Base-by-base conservation (phyloP, 306 rosid species). In the Cucurbita moschata region DNA sequence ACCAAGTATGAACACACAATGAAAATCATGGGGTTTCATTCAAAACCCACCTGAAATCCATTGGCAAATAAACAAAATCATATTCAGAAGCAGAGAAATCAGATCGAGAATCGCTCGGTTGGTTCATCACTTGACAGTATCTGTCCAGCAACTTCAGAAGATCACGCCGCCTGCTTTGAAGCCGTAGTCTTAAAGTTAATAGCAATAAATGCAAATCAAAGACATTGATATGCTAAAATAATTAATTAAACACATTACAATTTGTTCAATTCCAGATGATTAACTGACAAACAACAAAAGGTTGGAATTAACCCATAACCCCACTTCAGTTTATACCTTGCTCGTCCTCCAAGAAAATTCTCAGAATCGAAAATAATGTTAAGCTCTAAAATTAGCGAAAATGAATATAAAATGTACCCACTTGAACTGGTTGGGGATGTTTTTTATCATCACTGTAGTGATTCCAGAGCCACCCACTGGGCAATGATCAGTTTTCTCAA, bases 401-500 rank as follows among this genome's bases (percentile, higher is more conserved):
- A 71, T 21, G 4, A 26, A 23, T 21, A 35, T 8, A 30, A 51
- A 9, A 56, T 1, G 3, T 8, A 8, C 54, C 4, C 14, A 83
- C 86, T 56, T 62, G 39, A 79, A 57, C 26, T 79, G 83, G 30
- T 80, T 77, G 0, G 86, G 86, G 4, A 83, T 77, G 57, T 80
- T 74, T 63, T 69, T 83, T 0, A 83, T 64, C 86, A 83, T 83
- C 10, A 80, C 18, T 0, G 82, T 77, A 0, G 83, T 80, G 1
- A 35, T 18, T 3, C 63, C 62, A 5, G 67, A 53, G 23, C 40
- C 14, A 8, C 40, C 23, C 7, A 61, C 64, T 5, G 65, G 58
- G 6, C 67, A 35, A 26, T 7, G 23, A 69, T 71, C 72, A 26
- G 62, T 46, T 19, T 43, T 67, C 18, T 64, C 71, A 1, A n/a